These are phyloP conservation scores for Candida chauliodis DNA, from an alignment of 805 yeast species.

Conservation along the genomic window DNA sequence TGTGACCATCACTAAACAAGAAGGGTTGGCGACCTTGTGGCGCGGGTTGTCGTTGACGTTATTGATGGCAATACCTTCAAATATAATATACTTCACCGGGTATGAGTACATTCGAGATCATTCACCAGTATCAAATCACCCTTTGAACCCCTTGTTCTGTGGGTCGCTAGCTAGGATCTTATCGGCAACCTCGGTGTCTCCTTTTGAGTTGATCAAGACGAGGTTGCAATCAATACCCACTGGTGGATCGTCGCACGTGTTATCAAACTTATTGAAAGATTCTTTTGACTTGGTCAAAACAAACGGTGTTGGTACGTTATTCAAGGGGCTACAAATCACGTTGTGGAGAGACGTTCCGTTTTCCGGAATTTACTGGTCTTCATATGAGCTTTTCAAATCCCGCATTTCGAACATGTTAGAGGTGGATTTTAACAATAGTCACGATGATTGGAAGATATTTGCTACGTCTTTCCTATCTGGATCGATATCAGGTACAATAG, in stretches of 20 bases:
- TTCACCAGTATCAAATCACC: slow-evolving; percentile 43
- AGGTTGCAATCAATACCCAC: slow-evolving; percentile 85
- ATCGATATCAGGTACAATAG: slow-evolving; percentile 75
- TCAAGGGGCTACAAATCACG: slow-evolving; percentile 83
- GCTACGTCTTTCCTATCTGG: slow-evolving; percentile 74
- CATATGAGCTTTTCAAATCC: slow-evolving; percentile 55
- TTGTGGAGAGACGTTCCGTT: slow-evolving; percentile 98
- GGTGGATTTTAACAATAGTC: slow-evolving; percentile 20
- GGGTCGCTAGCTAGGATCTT: slow-evolving; percentile 80
- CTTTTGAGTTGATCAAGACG: slow-evolving; percentile 83
- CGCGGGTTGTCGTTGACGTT: slow-evolving; percentile 82
- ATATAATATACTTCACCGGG: slow-evolving; percentile 90
- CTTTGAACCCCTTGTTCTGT: slow-evolving; percentile 76
- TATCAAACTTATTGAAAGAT: slow-evolving; percentile 50
- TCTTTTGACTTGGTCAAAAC: slow-evolving; percentile 45
- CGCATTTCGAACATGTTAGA: slow-evolving; percentile 19
- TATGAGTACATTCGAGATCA: slow-evolving; percentile 81
- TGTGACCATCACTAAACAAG: slow-evolving; percentile 57
- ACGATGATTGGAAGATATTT: slow-evolving; percentile 46
- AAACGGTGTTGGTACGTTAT: slow-evolving; percentile 63
- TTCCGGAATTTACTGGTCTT: slow-evolving; percentile 91
- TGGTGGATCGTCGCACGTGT: slow-evolving; percentile 29
- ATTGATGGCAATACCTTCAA: slow-evolving; percentile 88
- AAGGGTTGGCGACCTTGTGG: slow-evolving; percentile 80
- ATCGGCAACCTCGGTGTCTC: slow-evolving; percentile 84